phyloP scores from a whole-genome alignment of 495 filamentous ascomycete genomes.

The Aspergillus sparsus region DNA sequence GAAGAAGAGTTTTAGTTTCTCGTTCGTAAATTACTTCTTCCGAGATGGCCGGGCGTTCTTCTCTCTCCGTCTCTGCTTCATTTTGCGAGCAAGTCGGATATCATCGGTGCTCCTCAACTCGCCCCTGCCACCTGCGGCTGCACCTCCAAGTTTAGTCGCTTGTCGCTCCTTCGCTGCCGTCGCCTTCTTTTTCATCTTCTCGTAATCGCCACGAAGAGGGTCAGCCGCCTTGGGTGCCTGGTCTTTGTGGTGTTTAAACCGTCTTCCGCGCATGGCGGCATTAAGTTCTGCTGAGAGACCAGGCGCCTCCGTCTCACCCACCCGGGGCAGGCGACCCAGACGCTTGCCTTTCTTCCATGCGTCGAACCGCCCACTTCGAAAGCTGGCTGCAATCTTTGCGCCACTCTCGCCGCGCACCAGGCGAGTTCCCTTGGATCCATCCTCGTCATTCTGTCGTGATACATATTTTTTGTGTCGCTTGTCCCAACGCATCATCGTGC shows the following conservation, averaged over 20 bases:
- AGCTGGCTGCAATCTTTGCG: constrained; percentile 90
- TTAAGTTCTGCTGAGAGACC: constrained; percentile 35
- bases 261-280: constrained; percentile 38
- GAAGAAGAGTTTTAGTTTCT: background rate
- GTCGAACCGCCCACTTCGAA: constrained; percentile 92
- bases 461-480: constrained; percentile 97
- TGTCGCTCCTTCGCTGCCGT: constrained; percentile 77
- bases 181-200: constrained; percentile 86
- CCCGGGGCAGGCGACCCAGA: constrained; percentile 71
- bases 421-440: constrained; percentile 81
- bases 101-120: constrained; percentile 82
- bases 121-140: constrained; percentile 68
- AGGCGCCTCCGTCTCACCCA: constrained; percentile 74
- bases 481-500: constrained; percentile 86
- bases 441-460: constrained; percentile 83
- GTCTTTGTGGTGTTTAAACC: constrained; percentile 79
- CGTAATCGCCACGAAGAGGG: constrained; percentile 83
- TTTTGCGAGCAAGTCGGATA: constrained; percentile 75
- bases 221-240: constrained; percentile 91
- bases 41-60: constrained; percentile 88
- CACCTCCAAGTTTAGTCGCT: constrained; percentile 32
- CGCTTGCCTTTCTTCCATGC: constrained; percentile 84
- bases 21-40: constrained; percentile 42
- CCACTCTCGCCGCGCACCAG: constrained; percentile 89
- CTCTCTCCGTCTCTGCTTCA: constrained; percentile 72